Evolutionary conservation across 345 rosid genomes (phyloP).

Genomic region (Boechera stricta): DNA sequence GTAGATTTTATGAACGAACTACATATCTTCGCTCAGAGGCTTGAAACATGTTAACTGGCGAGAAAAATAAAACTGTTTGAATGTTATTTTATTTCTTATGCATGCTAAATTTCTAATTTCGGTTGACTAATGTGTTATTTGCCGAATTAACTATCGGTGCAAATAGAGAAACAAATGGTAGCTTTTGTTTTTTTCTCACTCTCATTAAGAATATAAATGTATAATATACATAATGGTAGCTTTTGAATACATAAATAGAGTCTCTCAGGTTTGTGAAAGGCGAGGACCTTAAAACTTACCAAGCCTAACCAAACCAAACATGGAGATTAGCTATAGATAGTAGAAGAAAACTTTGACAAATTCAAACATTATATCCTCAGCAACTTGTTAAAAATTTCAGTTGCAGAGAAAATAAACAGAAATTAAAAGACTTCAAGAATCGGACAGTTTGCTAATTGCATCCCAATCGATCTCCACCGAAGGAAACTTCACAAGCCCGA

Average conservation of each 20-base stretch:
- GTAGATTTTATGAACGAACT: too few species aligned
- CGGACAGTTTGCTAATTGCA: constrained; percentile 52
- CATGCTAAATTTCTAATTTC: too few species aligned
- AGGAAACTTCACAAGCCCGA: constrained; percentile 62
- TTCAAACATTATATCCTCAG: not conserved
- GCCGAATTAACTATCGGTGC: too few species aligned
- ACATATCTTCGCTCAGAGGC: too few species aligned
- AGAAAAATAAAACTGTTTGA: too few species aligned
- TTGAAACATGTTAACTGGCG: too few species aligned
- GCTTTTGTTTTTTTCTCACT: not conserved
- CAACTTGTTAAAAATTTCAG: constrained; percentile 11
- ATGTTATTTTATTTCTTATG: too few species aligned
- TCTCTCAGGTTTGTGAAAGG: constrained; percentile 5
- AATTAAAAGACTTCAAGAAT: constrained; percentile 26
- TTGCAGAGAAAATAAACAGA: not conserved
- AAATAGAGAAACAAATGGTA: too few species aligned
- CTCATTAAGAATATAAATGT: not conserved
- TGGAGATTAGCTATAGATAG: constrained; percentile 1
- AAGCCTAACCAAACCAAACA: constrained; percentile 14
- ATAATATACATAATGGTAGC: not conserved
- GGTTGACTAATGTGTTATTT: too few species aligned
- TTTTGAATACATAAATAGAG: not conserved
- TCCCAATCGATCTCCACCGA: constrained; percentile 88
- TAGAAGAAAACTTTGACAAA: not conserved
- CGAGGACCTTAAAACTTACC: constrained; percentile 33